A percentile compares a stretch with the other conserved stretches of the same genome.
These are phyloP conservation scores for Silene vulgaris DNA, from an alignment of 179 eudicot genomes.

Conservation along the genomic window DNA sequence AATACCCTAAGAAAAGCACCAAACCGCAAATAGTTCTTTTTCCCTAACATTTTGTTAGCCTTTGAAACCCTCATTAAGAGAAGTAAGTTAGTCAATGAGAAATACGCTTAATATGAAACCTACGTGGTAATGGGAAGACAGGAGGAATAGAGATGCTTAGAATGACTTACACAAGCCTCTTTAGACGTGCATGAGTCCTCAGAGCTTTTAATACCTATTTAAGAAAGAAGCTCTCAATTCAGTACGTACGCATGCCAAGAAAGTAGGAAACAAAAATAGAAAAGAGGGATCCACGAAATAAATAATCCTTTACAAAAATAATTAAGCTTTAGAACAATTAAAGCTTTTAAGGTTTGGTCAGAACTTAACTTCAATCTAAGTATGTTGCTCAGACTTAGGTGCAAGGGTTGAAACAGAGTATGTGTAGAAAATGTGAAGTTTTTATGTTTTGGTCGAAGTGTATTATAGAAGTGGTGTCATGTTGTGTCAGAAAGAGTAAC, in stretches of 20 bases:
- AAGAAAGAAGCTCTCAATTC: background rate
- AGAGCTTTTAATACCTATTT: constrained; percentile 73
- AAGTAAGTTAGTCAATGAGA: background rate
- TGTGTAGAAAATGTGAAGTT: background rate
- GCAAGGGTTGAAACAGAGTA: background rate
- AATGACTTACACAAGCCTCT: constrained; percentile 78
- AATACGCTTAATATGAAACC: background rate
- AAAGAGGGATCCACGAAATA: background rate
- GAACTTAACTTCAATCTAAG: background rate
- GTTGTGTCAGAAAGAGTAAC: background rate
- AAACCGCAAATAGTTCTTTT: background rate
- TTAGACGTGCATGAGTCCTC: constrained; percentile 67
- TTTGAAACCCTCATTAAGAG: constrained; percentile 7
- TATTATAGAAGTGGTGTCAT: background rate
- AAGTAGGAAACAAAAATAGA: background rate
- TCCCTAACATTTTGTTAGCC: background rate
- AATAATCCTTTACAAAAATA: background rate
- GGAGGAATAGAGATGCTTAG: background rate
- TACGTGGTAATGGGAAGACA: background rate
- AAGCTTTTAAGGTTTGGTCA: constrained; percentile 2
- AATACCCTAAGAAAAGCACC: no score
- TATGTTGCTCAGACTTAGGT: background rate
- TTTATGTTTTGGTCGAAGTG: background rate
- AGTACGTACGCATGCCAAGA: background rate
- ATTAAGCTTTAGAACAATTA: background rate